Percentiles rank a stretch among this genome's conserved stretches.
These are phyloP conservation scores for Leccinellum luteum DNA, from an alignment of 768 basidiomycete species.

Conservation along the genomic window DNA sequence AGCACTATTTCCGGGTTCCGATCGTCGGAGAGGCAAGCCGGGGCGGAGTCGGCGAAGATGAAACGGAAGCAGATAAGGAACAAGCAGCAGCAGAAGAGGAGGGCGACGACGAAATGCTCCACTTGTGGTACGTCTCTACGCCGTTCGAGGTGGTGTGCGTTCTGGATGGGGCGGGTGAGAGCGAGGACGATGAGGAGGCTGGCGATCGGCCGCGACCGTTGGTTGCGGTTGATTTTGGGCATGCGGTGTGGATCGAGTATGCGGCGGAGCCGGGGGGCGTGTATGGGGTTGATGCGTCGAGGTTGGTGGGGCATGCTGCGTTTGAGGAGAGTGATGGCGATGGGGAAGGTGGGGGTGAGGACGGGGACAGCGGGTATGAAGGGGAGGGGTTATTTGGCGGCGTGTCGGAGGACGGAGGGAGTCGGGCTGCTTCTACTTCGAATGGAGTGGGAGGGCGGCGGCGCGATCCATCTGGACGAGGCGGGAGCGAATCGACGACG, in stretches of 20 bases:
- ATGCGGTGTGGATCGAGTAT: conserved; percentile 81
- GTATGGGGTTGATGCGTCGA: conserved; percentile 29
- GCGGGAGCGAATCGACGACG: conserved; percentile 1
- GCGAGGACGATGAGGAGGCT: conserved; percentile 33
- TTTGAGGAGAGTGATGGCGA: conserved; percentile 31
- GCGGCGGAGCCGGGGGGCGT: conserved; percentile 31
- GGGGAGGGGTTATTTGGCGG: conserved; percentile 13
- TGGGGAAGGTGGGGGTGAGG: conserved; percentile 7
- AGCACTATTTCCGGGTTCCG: conserved; percentile 75
- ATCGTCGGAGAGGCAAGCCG: conserved; percentile 30
- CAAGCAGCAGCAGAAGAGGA: conserved; percentile 27
- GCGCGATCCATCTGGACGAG: background rate
- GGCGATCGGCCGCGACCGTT: conserved; percentile 60
- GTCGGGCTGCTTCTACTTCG: background rate
- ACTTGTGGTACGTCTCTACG: conserved; percentile 66
- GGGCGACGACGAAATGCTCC: conserved; percentile 60
- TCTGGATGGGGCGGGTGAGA: conserved; percentile 38
- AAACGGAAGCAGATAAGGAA: background rate
- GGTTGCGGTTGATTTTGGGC: conserved; percentile 85
- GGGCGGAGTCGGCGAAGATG: background rate
- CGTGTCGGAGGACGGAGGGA: conserved; percentile 9
- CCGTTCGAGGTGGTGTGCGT: conserved; percentile 74
- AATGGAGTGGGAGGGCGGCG: conserved; percentile 1
- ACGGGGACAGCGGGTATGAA: conserved; percentile 1
- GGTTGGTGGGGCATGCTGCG: conserved; percentile 26